Conservation (phyloP, 371 early-diverging fungal species). For the Sporodiniella umbellata region DNA sequence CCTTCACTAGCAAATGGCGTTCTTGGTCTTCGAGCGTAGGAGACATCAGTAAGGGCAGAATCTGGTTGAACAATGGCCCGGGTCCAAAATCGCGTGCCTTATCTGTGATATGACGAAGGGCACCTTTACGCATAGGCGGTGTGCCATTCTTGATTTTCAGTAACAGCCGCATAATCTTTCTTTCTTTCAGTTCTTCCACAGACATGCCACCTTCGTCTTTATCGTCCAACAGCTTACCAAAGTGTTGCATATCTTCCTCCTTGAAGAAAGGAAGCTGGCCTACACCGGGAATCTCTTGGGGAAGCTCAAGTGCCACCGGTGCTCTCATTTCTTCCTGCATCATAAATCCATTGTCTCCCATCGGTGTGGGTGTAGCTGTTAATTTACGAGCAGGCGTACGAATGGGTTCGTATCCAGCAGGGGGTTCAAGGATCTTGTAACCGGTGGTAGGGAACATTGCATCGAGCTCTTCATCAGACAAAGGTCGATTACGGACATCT, state of each 20-base stretch:
- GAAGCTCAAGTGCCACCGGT: slow-evolving; percentile 64
- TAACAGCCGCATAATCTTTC: slow-evolving; percentile 93
- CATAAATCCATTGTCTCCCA: slow-evolving; percentile 78
- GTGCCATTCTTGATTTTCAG: slow-evolving; percentile 98
- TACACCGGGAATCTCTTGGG: slow-evolving; percentile 88
- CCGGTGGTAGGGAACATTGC: slow-evolving; percentile 89
- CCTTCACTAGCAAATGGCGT: slow-evolving; percentile 95
- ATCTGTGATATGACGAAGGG: slow-evolving; percentile 93
- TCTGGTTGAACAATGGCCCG: slow-evolving; percentile 93
- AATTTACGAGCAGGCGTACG: slow-evolving; percentile 95
- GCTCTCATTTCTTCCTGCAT: slow-evolving; percentile 76
- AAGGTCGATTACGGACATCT: slow-evolving; percentile 80
- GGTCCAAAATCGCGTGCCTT: slow-evolving; percentile 96
- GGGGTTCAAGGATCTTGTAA: slow-evolving; percentile 90
- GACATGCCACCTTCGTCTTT: slow-evolving; percentile 82
- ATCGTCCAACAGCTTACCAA: slow-evolving; percentile 88
- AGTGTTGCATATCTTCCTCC: slow-evolving; percentile 95
- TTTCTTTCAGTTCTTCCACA: slow-evolving; percentile 88
- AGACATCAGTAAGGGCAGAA: slow-evolving; percentile 94
- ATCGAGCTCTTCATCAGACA: slow-evolving; percentile 93
- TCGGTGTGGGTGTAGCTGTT: slow-evolving; percentile 91
- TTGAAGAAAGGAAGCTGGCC: slow-evolving; percentile 92
- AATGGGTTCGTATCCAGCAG: slow-evolving; percentile 87
- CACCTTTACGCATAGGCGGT: slow-evolving; percentile 90
- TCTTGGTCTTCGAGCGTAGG: slow-evolving; percentile 97